Evolutionary conservation across 176 grass and related monocot species (phyloP), one percentile per base, ranked within the genome.

Genomic region (Poa annua): DNA sequence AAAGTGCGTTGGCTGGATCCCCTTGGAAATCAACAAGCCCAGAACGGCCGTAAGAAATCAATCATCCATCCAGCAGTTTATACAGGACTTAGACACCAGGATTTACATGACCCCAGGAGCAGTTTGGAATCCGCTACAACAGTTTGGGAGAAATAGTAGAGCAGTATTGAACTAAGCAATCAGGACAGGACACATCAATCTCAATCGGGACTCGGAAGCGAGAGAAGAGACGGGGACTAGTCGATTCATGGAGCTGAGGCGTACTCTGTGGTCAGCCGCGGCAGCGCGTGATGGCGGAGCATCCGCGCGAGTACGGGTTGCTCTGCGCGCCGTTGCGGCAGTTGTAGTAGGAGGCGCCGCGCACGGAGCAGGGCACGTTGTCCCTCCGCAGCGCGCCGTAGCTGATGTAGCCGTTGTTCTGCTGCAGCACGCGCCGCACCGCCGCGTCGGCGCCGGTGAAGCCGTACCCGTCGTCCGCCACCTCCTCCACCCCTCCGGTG

Each of bases 321-420:
- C 74, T 85, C 47, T 81, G 65, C 0, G 50, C 91, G 7, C 91
- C 89, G 13, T 79, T 78, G 14, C 59, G 86, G 86, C 91, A 97
- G 91, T 97, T 97, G 91, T 97, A 97, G 94, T 97, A 91, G 74
- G 94, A 97, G 7, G 87, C 85, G n/a, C 94, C 94, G 7, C 89
- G 79, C 1, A 67, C 51, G 82, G 94, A 91, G 89, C 94, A 97
- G 5, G 94, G 94, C 17, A 77, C 65, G 44, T 59, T 84, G 73
- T 87, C 87, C 26, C 87, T 25, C 51, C 73, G 64, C 80, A 97
- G 74, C 71, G 88, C 85, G 66, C 79, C 92, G 82, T 97, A 97
- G 91, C 89, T 85, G 83, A 97, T 87, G 89, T 94, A 92, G 4
- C 77, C 54, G 3, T 1, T 4, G 41, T 1, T 1, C 14, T 3